Conservation (phyloP, 176 grass and related monocot genomes). For the Paspalum notatum region DNA sequence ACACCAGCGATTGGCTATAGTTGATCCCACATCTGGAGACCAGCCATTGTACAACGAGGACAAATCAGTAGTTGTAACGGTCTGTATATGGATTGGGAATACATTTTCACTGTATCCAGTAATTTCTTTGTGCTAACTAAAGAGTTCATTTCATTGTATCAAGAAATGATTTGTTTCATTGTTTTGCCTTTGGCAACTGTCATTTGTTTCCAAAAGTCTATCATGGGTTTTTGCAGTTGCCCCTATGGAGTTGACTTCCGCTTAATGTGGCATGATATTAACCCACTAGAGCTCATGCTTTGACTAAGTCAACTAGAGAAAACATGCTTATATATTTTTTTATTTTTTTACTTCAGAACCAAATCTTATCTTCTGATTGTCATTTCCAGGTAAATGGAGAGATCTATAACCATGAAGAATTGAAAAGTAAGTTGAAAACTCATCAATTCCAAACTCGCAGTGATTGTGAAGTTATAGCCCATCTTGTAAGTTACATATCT, state of each 20-base stretch:
- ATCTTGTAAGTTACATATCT: constrained; percentile 71
- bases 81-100: constrained; percentile 46
- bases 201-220: constrained; percentile 22
- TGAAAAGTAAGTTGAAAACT: constrained; percentile 75
- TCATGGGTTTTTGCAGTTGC: not conserved
- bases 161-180: not conserved
- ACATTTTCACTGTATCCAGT: constrained; percentile 1
- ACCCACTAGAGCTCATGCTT: not conserved
- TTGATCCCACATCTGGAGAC: constrained; percentile 92
- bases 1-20: constrained; percentile 88
- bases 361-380: constrained; percentile 20
- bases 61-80: constrained; percentile 90
- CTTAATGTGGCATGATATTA: not conserved
- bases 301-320: constrained; percentile 5
- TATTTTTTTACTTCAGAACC: constrained; percentile 20
- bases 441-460: constrained; percentile 88
- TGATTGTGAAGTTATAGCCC: constrained; percentile 98
- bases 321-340: not conserved
- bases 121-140: not conserved
- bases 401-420: constrained; percentile 96
- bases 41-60: constrained; percentile 96
- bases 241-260: not conserved
- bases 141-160: not conserved
- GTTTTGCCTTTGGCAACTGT: constrained; percentile 8
- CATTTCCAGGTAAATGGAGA: constrained; percentile 89